A percentile compares a stretch with the other conserved stretches of the same genome.
phyloP scores from a whole-genome alignment of 768 basidiomycete species.

The Lactifluus volemus region DNA sequence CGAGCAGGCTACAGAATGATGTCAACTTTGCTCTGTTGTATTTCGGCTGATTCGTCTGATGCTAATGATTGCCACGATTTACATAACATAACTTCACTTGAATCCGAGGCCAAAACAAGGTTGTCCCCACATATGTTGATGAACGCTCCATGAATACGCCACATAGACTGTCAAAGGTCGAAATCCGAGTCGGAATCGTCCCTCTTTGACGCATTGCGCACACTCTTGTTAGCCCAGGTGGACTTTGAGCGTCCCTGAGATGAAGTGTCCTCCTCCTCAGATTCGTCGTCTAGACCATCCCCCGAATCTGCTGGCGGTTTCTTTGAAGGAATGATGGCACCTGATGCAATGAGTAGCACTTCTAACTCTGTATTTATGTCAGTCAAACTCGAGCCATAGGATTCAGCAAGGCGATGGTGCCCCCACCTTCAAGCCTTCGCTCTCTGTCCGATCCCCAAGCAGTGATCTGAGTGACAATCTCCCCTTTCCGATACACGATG shows the following conservation, averaged over 20 bases:
- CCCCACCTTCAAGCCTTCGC: conserved; percentile 63
- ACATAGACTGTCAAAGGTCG: conserved; percentile 32
- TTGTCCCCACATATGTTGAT: background rate
- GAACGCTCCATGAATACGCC: background rate
- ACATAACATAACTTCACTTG: background rate
- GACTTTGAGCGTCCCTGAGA: conserved; percentile 49
- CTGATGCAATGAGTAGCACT: conserved; percentile 53
- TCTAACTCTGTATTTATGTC: conserved; percentile 48
- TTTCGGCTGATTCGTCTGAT: background rate
- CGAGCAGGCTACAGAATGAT: conserved; percentile 23
- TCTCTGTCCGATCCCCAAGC: conserved; percentile 79
- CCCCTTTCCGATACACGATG: conserved; percentile 88
- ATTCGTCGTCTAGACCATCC: conserved; percentile 35
- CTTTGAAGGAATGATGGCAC: conserved; percentile 51
- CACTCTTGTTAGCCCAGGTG: conserved; percentile 58
- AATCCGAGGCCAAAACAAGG: background rate
- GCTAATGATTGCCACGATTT: conserved; percentile 17
- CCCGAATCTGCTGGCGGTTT: conserved; percentile 25
- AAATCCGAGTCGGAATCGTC: conserved; percentile 73
- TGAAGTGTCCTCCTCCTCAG: conserved; percentile 40
- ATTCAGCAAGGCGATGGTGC: background rate
- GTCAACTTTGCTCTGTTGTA: conserved; percentile 20
- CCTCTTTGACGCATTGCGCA: conserved; percentile 41
- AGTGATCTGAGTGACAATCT: conserved; percentile 76
- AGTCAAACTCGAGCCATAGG: background rate